Percentiles rank a stretch among this genome's conserved stretches.
Conservation (phyloP, 441 rosid species). For the Geranium incanum region DNA sequence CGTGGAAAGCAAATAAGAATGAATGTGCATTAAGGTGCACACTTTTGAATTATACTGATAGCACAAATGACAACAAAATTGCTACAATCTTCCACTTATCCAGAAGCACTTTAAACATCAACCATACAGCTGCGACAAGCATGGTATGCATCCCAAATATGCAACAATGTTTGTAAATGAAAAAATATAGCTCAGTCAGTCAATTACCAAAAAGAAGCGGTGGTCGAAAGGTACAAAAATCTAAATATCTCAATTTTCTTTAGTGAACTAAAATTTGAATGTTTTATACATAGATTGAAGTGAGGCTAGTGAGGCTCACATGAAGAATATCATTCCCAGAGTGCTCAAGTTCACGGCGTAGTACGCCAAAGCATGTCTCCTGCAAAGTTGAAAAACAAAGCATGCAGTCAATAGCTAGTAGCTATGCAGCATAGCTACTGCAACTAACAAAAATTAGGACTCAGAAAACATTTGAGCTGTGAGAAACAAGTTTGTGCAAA, state of each 20-base stretch:
- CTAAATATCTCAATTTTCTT: not conserved
- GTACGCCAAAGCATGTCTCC: constrained; percentile 79
- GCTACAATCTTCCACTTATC: not conserved
- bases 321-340: constrained; percentile 51
- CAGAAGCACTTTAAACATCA: not conserved
- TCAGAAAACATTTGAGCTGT: not conserved
- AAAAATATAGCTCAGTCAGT: not conserved
- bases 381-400: constrained; percentile 23
- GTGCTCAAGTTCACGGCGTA: constrained; percentile 82
- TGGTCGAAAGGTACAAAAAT: not conserved
- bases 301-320: constrained; percentile 27
- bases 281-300: not conserved
- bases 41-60: not conserved
- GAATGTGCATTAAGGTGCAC: not conserved
- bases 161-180: not conserved
- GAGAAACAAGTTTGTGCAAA: not conserved
- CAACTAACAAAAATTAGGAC: not conserved
- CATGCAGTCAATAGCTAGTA: not conserved
- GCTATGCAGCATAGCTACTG: not conserved
- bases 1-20: not conserved
- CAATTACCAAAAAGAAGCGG: not conserved
- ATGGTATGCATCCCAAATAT: not conserved
- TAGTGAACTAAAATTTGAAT: not conserved
- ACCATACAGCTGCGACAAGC: not conserved
- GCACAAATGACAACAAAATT: not conserved